These are phyloP conservation scores for Biancaea sappan DNA, from an alignment of 306 rosid genomes.

Conservation along the genomic window DNA sequence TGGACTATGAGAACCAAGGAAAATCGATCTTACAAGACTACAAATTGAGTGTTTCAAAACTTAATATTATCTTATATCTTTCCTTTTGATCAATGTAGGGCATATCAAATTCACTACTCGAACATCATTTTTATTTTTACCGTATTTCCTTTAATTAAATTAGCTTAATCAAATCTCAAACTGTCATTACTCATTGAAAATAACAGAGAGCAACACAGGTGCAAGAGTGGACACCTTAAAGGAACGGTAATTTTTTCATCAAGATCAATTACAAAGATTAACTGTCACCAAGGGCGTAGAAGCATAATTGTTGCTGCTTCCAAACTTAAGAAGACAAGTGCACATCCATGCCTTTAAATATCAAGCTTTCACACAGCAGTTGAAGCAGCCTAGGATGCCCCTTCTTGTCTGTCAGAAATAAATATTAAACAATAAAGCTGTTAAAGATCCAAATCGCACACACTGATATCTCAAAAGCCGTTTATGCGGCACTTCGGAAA, in stretches of 20 bases:
- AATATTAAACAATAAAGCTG: neutral
- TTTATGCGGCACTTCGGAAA: neutral
- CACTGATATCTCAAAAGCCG: neutral
- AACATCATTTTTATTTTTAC: neutral
- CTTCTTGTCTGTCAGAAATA: constrained; percentile 54
- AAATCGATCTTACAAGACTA: no score
- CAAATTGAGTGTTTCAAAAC: no score
- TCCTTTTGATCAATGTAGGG: no score
- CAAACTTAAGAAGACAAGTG: constrained; percentile 30
- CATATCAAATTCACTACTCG: no score
- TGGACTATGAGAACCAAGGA: no score
- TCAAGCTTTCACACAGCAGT: constrained; percentile 79
- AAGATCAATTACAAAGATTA: neutral
- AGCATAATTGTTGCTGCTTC: constrained; percentile 18
- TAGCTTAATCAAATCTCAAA: constrained; percentile 19
- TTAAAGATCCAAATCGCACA: neutral
- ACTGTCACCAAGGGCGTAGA: constrained; percentile 20
- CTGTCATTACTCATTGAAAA: neutral
- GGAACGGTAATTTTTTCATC: neutral
- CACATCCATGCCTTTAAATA: constrained; percentile 15
- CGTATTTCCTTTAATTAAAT: constrained; percentile 15
- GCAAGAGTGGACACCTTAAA: neutral
- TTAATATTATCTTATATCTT: no score
- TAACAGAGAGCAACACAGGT: neutral
- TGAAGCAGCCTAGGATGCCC: constrained; percentile 88